A percentile compares a stretch with the other conserved stretches of the same genome.
Evolutionary conservation across 2,329 filamentous ascomycete genomes (phyloP).

Genomic region (Venturia pyrina): DNA sequence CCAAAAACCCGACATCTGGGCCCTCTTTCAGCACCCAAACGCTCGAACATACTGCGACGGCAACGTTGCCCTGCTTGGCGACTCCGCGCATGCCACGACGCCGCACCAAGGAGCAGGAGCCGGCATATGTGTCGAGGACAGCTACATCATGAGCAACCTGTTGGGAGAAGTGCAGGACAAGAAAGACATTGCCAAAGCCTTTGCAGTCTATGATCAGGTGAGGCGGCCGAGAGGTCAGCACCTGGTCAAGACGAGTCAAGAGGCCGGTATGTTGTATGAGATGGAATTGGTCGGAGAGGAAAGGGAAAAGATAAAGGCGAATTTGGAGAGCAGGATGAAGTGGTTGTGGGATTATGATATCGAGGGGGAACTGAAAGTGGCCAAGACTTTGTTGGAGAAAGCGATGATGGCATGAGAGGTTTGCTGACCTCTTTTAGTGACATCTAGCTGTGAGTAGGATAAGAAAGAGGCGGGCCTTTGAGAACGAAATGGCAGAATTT

Average conservation of each 20-base stretch:
- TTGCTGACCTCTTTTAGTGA: background rate
- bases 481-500: no score
- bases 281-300: slow-evolving; percentile 15
- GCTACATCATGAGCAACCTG: slow-evolving; percentile 14
- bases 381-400: background rate
- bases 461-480: background rate
- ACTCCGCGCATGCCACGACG: slow-evolving; percentile 30
- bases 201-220: slow-evolving; percentile 8
- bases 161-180: slow-evolving; percentile 10
- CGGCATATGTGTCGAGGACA: slow-evolving; percentile 30
- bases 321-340: background rate
- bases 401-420: background rate
- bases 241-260: background rate
- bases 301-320: background rate
- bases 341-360: slow-evolving; percentile 11
- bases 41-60: slow-evolving; percentile 26
- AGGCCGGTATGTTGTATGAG: slow-evolving; percentile 6
- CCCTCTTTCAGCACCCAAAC: slow-evolving; percentile 25
- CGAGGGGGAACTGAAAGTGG: background rate
- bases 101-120: slow-evolving; percentile 30
- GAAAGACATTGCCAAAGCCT: slow-evolving; percentile 4
- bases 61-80: slow-evolving; percentile 25
- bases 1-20: slow-evolving; percentile 30
- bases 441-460: background rate
- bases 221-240: slow-evolving; percentile 2